Conservation (phyloP, 331 rosid genomes). For the Erythrophleum ivorense region DNA sequence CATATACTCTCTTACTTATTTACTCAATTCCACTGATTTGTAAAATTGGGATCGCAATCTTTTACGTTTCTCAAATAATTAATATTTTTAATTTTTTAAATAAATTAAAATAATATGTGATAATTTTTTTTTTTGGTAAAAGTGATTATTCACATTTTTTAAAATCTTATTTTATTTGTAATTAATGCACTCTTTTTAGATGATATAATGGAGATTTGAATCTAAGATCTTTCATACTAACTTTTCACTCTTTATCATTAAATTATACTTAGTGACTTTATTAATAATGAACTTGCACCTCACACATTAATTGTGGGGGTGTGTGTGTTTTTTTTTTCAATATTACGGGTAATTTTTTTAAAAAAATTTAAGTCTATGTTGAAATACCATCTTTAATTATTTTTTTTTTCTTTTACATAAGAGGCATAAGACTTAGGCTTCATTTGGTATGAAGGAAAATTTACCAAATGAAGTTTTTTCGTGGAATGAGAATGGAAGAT, state of each 20-base stretch:
- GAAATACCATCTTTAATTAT: too few relatives aligned
- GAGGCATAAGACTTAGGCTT: too few relatives aligned
- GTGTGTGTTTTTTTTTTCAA: neutral
- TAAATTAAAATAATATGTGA: neutral
- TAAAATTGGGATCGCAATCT: neutral
- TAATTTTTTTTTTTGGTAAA: neutral
- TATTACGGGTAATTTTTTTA: neutral
- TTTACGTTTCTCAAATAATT: neutral
- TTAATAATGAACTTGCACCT: neutral
- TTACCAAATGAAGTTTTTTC: too few relatives aligned
- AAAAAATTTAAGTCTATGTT: too few relatives aligned
- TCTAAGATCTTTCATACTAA: neutral
- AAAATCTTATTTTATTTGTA: neutral
- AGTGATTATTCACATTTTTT: neutral
- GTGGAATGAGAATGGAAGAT: too few relatives aligned
- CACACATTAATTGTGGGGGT: neutral
- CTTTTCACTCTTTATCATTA: neutral
- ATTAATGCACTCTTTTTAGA: neutral
- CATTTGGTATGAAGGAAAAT: too few relatives aligned
- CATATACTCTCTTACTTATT: neutral
- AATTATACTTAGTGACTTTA: neutral
- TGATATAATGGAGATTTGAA: constrained; percentile 6
- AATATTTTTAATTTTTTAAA: neutral
- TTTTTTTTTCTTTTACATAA: too few relatives aligned
- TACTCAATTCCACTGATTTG: neutral